Evolutionary conservation across 495 filamentous ascomycete genomes (phyloP).

Genomic region (Bacidia rubella): DNA sequence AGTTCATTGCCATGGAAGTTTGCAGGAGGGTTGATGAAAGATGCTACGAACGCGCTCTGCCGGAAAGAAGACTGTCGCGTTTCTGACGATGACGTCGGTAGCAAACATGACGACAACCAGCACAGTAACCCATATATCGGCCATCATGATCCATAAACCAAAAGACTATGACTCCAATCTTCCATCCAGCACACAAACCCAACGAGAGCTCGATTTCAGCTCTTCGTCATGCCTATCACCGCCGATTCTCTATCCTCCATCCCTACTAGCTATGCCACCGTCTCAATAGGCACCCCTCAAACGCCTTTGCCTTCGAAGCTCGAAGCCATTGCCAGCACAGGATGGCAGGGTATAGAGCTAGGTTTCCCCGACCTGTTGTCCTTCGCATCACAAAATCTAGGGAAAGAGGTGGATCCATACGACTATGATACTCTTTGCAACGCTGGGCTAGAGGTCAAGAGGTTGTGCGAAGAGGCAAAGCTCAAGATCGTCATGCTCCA

Average conservation of each 20-base stretch:
- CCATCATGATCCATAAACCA: too few species aligned
- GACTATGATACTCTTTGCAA: slow-evolving; percentile 43
- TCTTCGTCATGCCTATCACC: slow-evolving; percentile 16
- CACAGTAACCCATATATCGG: not conserved
- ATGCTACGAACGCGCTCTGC: too few species aligned
- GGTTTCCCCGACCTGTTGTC: slow-evolving; percentile 61
- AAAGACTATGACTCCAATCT: too few species aligned
- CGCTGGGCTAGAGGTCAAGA: slow-evolving; percentile 37
- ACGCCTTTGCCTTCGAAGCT: slow-evolving; percentile 52
- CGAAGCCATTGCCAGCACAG: slow-evolving; percentile 48
- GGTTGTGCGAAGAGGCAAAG: slow-evolving; percentile 35
- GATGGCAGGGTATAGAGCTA: slow-evolving; percentile 60
- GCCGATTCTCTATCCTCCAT: slow-evolving; percentile 30
- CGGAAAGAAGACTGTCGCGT: not conserved
- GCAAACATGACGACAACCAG: not conserved
- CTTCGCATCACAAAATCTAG: slow-evolving; percentile 40
- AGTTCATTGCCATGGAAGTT: too few species aligned
- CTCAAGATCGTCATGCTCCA: slow-evolving; percentile 63
- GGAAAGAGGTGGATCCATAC: slow-evolving; percentile 34
- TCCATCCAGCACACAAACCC: not conserved
- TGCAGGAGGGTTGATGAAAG: too few species aligned
- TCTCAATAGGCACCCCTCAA: slow-evolving; percentile 43
- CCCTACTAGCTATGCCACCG: slow-evolving; percentile 50
- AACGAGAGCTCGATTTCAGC: not conserved
- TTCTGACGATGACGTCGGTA: not conserved